phyloP scores from a whole-genome alignment of 371 early-diverging fungal genomes.

The Actinomortierella wolfii region DNA sequence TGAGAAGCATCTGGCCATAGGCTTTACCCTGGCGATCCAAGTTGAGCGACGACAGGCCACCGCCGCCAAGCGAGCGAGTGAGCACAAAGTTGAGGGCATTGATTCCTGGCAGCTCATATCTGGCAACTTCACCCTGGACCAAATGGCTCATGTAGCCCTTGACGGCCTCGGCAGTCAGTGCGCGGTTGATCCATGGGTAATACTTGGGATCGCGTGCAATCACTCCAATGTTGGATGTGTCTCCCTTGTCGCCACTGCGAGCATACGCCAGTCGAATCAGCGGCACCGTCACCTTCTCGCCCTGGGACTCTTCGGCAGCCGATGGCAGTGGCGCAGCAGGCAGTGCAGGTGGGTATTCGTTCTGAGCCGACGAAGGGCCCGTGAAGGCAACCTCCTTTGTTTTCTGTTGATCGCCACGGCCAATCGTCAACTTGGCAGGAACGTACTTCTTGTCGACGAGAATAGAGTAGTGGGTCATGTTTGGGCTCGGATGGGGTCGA shows the following conservation, averaged over 20 bases:
- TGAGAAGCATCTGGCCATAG: conserved; percentile 70
- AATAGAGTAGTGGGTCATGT: conserved; percentile 70
- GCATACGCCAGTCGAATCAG: conserved; percentile 71
- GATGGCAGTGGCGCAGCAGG: conserved; percentile 22
- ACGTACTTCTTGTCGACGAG: conserved; percentile 62
- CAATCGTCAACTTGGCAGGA: conserved; percentile 51
- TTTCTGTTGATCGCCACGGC: conserved; percentile 31
- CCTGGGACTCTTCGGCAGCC: conserved; percentile 16
- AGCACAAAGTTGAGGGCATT: conserved; percentile 75
- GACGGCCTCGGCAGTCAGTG: conserved; percentile 53
- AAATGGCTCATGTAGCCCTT: conserved; percentile 68
- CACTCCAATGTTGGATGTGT: conserved; percentile 73
- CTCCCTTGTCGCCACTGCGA: conserved; percentile 80
- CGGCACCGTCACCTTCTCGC: conserved; percentile 51
- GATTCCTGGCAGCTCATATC: conserved; percentile 69
- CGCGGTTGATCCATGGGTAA: conserved; percentile 51
- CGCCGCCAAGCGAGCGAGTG: conserved; percentile 71
- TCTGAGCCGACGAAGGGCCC: conserved; percentile 33
- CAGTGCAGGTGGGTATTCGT: conserved; percentile 42
- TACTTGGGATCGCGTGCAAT: conserved; percentile 67
- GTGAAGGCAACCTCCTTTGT: conserved; percentile 24
- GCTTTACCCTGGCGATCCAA: conserved; percentile 80
- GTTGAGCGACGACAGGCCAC: conserved; percentile 69
- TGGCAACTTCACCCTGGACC: conserved; percentile 63
- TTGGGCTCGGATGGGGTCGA: conserved; percentile 69